Base-by-base conservation (phyloP, 1,284 basidiomycete species). In the Ustilago loliicola region DNA sequence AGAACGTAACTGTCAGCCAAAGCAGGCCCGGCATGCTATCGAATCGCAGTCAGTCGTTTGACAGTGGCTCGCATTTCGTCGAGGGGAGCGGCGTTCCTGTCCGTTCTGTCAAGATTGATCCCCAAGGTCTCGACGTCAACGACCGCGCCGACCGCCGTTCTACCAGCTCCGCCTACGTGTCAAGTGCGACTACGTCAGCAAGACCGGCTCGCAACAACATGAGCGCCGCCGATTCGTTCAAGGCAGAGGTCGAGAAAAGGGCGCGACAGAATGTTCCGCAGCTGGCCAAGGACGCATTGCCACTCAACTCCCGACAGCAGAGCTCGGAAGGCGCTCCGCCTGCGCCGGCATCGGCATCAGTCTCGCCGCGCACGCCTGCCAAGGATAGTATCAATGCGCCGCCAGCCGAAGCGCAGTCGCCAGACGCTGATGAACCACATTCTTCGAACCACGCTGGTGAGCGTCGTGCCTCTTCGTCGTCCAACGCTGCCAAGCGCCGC, bases 31-130 rank as follows among this genome's bases (percentile, higher is more conserved):
- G 25, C 36, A 42, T 61, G 34, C 25, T 42, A 7, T 32, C 56
- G 23, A 29, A 25, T n/a, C 75, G 70, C 8, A 65, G 57, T 9
- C 57, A 66, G 13, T 74, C 72, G 36, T 74, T 67, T n/a, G 76
- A 80, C 50, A 66, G 63, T 29, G 80, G 78, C 36, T 34, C 61
- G 30, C 69, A 72, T 77, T 82, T 81, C 9, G 85, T 88, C 13
- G 83, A 86, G 5, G 88, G 88, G 52, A 87, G 85, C 9, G 83
- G 80, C 2, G 85, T 84, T 40, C 88, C 88, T 0, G 79, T 88
- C 13, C 82, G 85, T 25, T 85, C 87, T 11, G 83, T 84, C 61
- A 86, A 83, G 65, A 74, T 87, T 25, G 85, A 85, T 38, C 61
- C 76, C 0, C 85, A 86, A 27, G 56, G 30, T 11, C 72, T 82